Conservation (phyloP, 2,329 filamentous ascomycete species). For the Nothomitra cinnamomea region DNA sequence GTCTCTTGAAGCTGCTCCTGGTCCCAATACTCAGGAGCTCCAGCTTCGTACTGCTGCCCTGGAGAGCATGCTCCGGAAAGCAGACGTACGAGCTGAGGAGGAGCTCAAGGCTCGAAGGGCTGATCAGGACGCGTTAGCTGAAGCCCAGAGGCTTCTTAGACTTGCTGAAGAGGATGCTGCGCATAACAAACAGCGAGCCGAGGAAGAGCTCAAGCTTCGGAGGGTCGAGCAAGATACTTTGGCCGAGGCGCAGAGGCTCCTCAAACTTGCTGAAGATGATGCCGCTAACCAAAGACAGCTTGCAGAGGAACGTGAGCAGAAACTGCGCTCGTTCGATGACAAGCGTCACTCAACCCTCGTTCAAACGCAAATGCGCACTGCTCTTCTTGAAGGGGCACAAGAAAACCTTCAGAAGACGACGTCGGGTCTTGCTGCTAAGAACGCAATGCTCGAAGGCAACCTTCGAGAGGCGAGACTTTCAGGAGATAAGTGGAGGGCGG, state of each 20-base stretch:
- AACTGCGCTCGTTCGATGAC: constrained; percentile 46
- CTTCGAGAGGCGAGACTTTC: constrained; percentile 47
- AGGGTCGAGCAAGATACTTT: constrained; percentile 55
- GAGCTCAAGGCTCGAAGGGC: neutral
- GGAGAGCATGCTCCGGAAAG: constrained; percentile 47
- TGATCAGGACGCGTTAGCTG: neutral
- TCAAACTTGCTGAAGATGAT: constrained; percentile 47
- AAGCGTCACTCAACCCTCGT: constrained; percentile 53
- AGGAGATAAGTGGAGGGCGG: constrained; percentile 39
- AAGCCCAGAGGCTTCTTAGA: neutral
- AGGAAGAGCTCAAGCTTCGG: constrained; percentile 45
- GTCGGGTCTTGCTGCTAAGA: constrained; percentile 38
- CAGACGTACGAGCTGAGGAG: constrained; percentile 28
- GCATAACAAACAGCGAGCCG: constrained; percentile 28
- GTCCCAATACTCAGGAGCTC: constrained; percentile 21
- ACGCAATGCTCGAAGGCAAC: constrained; percentile 41
- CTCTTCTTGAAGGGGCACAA: constrained; percentile 53
- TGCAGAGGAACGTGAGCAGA: constrained; percentile 46
- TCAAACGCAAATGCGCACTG: constrained; percentile 44
- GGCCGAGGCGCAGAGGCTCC: constrained; percentile 52
- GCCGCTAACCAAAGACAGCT: constrained; percentile 28
- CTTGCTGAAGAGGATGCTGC: constrained; percentile 1
- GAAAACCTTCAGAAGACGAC: constrained; percentile 34
- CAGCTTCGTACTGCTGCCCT: constrained; percentile 46
- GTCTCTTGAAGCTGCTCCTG: constrained; percentile 4